phyloP scores from a whole-genome alignment of 2,329 filamentous ascomycete species.

The Curvularia lunata region DNA sequence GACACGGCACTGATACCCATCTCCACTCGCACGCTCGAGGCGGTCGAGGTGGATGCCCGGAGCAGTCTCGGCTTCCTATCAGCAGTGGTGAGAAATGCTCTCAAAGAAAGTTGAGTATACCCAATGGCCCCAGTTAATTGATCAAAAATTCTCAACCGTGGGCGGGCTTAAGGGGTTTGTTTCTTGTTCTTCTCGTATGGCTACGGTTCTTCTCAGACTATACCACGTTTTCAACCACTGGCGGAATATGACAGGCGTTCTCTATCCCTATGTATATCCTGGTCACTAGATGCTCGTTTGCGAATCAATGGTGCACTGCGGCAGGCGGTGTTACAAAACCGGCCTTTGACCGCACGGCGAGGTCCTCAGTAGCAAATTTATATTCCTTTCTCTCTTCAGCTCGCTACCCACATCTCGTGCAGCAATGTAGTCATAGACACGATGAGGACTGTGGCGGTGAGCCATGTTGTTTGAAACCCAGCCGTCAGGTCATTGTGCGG shows the following conservation, averaged over 20 bases:
- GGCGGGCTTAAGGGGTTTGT: background rate
- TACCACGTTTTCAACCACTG: background rate
- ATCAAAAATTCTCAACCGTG: background rate
- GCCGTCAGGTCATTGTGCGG: background rate
- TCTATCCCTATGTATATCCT: background rate
- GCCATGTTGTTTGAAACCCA: background rate
- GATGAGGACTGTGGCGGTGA: background rate
- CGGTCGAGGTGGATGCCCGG: constrained; percentile 3
- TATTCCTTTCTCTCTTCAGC: background rate
- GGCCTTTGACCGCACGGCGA: background rate
- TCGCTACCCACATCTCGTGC: background rate
- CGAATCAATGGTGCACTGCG: background rate
- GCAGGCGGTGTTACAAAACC: background rate
- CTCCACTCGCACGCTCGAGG: constrained; percentile 5
- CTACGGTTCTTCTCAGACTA: background rate
- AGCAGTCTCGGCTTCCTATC: constrained; percentile 10
- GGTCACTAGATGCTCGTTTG: background rate
- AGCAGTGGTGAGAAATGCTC: constrained; percentile 4
- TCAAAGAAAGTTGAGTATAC: constrained; percentile 4
- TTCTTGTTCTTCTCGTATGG: background rate
- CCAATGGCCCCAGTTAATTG: background rate
- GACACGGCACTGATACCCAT: constrained; percentile 1
- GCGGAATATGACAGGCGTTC: background rate
- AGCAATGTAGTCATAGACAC: background rate
- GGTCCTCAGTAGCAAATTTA: background rate